phyloP scores from a whole-genome alignment of 192 early-diverging fungal species.

The Irineochytrium annulatum region DNA sequence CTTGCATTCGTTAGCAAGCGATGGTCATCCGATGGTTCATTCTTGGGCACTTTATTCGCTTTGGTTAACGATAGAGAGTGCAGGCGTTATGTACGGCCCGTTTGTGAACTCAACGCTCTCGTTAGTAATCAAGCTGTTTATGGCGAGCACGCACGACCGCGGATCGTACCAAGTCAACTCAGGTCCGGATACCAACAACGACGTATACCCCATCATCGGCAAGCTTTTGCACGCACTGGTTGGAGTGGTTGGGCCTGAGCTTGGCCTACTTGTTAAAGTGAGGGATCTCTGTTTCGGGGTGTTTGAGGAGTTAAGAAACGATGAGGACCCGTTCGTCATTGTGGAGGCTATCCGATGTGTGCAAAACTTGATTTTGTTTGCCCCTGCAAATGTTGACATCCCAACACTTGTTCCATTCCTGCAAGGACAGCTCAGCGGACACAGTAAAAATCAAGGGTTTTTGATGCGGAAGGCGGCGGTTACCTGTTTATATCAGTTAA shows the following conservation, averaged over 20 bases:
- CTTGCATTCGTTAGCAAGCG: conserved; percentile 83
- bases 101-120: conserved; percentile 84
- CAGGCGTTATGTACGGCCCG: conserved; percentile 87
- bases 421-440: conserved; percentile 59
- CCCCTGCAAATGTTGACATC: conserved; percentile 69
- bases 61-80: conserved; percentile 77
- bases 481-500: conserved; percentile 82
- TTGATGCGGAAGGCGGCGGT: conserved; percentile 70
- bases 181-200: conserved; percentile 75
- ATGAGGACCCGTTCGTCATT: conserved; percentile 69
- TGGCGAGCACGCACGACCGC: conserved; percentile 83
- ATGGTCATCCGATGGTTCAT: conserved; percentile 91
- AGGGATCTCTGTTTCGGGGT: conserved; percentile 78
- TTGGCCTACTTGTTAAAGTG: conserved; percentile 65
- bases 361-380: conserved; percentile 88
- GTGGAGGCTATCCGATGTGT: conserved; percentile 82
- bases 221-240: conserved; percentile 84
- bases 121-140: conserved; percentile 80
- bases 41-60: conserved; percentile 87
- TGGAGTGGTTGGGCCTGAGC: conserved; percentile 88
- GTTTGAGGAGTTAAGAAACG: conserved; percentile 73
- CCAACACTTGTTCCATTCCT: conserved; percentile 67
- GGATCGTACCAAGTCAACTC: conserved; percentile 70
- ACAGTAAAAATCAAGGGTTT: conserved; percentile 30
- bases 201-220: conserved; percentile 64